Conservation (phyloP, 768 basidiomycete species). For the Pleurotus tuber-regium region DNA sequence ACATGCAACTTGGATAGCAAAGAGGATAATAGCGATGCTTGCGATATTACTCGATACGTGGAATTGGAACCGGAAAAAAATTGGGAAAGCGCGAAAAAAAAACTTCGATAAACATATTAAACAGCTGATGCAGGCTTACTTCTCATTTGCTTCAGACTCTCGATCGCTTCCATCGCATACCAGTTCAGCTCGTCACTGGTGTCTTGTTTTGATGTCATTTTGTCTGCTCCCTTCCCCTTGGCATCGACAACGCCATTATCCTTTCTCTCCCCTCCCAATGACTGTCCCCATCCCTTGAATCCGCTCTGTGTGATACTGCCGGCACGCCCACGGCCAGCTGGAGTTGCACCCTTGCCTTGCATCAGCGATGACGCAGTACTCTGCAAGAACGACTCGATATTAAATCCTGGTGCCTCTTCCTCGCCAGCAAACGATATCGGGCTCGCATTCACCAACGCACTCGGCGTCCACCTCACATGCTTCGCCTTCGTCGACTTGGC, state of each 20-base stretch:
- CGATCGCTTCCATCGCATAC: conserved; percentile 14
- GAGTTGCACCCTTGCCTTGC: background rate
- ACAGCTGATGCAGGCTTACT: conserved; percentile 15
- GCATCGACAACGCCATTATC: background rate
- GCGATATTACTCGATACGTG: background rate
- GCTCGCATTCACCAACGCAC: conserved; percentile 11
- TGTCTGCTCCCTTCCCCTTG: conserved; percentile 11
- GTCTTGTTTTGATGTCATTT: conserved; percentile 2
- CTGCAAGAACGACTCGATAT: conserved; percentile 6
- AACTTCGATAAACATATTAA: background rate
- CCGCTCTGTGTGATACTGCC: conserved; percentile 1
- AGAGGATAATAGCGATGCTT: background rate
- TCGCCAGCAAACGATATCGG: conserved; percentile 2
- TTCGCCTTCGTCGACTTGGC: conserved; percentile 9
- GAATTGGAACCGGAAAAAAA: background rate
- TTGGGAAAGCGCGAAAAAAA: background rate
- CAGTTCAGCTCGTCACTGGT: conserved; percentile 10
- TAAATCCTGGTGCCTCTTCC: background rate
- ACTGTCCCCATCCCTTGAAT: background rate
- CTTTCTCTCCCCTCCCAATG: background rate
- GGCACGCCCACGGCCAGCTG: background rate
- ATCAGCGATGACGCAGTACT: background rate
- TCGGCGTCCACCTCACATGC: conserved; percentile 18
- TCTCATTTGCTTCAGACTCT: conserved; percentile 12
- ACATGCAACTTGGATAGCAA: background rate